These are phyloP conservation scores for Botrytis tulipae DNA, from an alignment of 2,329 filamentous ascomycete species.

Conservation along the genomic window DNA sequence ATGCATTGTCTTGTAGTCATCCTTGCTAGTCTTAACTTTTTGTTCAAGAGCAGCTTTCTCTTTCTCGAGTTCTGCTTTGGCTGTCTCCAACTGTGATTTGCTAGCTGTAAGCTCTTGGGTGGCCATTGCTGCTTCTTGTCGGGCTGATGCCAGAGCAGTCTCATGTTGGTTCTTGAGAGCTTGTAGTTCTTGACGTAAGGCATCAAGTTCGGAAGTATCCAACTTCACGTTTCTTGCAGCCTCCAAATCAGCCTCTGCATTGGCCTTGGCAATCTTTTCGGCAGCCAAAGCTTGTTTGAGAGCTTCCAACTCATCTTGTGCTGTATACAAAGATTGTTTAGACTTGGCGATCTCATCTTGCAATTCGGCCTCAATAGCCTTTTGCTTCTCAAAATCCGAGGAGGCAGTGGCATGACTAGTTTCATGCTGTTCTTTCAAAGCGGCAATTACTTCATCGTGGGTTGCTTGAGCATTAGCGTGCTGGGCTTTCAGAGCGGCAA, in stretches of 20 bases:
- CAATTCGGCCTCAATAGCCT: constrained; percentile 42
- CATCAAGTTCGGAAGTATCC: constrained; percentile 54
- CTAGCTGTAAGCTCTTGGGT: constrained; percentile 43
- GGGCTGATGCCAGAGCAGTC: constrained; percentile 41
- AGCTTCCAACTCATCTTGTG: constrained; percentile 33
- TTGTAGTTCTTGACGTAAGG: constrained; percentile 51
- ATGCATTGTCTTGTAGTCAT: constrained; percentile 58
- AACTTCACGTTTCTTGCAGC: constrained; percentile 54
- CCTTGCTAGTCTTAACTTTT: constrained; percentile 50
- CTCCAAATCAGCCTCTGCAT: constrained; percentile 55
- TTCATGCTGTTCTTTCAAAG: constrained; percentile 46
- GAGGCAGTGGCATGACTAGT: constrained; percentile 41
- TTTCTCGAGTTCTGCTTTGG: constrained; percentile 54
- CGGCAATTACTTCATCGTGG: constrained; percentile 46
- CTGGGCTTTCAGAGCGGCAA: constrained; percentile 41
- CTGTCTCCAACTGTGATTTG: constrained; percentile 43
- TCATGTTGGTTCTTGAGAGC: constrained; percentile 49
- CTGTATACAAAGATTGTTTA: constrained; percentile 39
- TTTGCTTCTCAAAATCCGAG: constrained; percentile 32
- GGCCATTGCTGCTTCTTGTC: constrained; percentile 39
- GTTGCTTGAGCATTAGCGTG: constrained; percentile 45
- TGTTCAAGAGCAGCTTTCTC: constrained; percentile 51
- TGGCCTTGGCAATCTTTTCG: constrained; percentile 47
- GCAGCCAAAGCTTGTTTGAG: constrained; percentile 37
- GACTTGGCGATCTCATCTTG: constrained; percentile 48